A percentile compares a stretch with the other conserved stretches of the same genome.
phyloP scores from a whole-genome alignment of 768 basidiomycete species.

The Auricularia cornea region DNA sequence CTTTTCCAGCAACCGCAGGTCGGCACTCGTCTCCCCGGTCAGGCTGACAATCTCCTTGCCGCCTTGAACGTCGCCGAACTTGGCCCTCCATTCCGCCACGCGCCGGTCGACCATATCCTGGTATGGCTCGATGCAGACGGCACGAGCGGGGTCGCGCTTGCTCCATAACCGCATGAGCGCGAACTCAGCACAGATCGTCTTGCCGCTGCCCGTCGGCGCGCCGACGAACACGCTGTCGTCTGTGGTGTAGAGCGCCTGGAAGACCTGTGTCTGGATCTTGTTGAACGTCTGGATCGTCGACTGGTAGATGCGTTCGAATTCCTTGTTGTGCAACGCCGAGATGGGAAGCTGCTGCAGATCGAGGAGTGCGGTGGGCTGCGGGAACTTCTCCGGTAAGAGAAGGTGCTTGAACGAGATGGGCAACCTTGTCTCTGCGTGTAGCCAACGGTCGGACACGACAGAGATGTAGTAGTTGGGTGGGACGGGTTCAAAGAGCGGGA shows the following conservation, averaged over 20 bases:
- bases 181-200: constrained; percentile 96
- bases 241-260: constrained; percentile 93
- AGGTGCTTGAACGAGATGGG: constrained; percentile 98
- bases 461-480: constrained; percentile 99
- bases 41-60: constrained; percentile 91
- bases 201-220: constrained; percentile 93
- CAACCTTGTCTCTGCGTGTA: constrained; percentile 88
- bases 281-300: constrained; percentile 81
- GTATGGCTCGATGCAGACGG: constrained; percentile 93
- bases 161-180: constrained; percentile 94
- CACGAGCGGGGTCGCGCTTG: constrained; percentile 68
- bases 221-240: constrained; percentile 97
- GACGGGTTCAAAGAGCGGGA: constrained; percentile 94
- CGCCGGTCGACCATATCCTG: constrained; percentile 95
- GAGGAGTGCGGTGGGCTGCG: constrained; percentile 82
- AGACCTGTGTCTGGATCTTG: constrained; percentile 98
- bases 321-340: constrained; percentile 86
- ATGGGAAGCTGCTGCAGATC: constrained; percentile 88
- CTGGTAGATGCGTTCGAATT: constrained; percentile 82
- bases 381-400: constrained; percentile 95
- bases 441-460: constrained; percentile 89
- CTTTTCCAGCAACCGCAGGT: constrained; percentile 81
- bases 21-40: constrained; percentile 90
- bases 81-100: constrained; percentile 79
- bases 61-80: constrained; percentile 75